phyloP scores from a whole-genome alignment of 306 rosid species.

The Pachyrhizus erosus region DNA sequence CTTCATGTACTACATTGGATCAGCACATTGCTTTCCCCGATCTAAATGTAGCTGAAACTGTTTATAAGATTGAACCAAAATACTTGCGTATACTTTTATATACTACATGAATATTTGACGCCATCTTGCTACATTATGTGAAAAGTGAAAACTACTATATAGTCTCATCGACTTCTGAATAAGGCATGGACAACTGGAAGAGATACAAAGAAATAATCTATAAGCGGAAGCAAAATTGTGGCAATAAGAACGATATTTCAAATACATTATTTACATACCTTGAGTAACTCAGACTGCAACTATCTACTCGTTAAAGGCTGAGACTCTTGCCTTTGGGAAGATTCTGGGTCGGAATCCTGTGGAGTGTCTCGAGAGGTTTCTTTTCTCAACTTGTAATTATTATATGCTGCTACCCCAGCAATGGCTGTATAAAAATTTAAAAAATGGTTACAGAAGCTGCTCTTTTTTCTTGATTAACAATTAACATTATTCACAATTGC shows the following conservation, averaged over 20 bases:
- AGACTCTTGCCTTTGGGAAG: slow-evolving; percentile 51
- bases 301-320: slow-evolving; percentile 61
- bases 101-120: slow-evolving; percentile 38
- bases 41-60: slow-evolving; percentile 52
- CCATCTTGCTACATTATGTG: slow-evolving; percentile 31
- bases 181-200: slow-evolving; percentile 38
- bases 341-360: slow-evolving; percentile 54
- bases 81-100: slow-evolving; percentile 33
- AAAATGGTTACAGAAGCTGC: slow-evolving; percentile 25
- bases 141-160: slow-evolving; percentile 43
- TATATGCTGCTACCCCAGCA: slow-evolving; percentile 96
- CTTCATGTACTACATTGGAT: slow-evolving; percentile 49
- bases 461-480: slow-evolving; percentile 9
- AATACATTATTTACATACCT: slow-evolving; percentile 52
- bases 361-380: slow-evolving; percentile 65
- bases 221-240: slow-evolving; percentile 17
- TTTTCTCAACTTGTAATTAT: slow-evolving; percentile 80
- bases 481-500: slow-evolving; percentile 22
- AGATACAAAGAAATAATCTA: slow-evolving; percentile 4
- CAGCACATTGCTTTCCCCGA: slow-evolving; percentile 32
- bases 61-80: slow-evolving; percentile 24
- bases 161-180: slow-evolving; percentile 32
- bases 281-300: slow-evolving; percentile 46
- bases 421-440: slow-evolving; percentile 69
- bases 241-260: slow-evolving; percentile 2